Evolutionary conservation across 352 stramenopile species (phyloP).

Genomic region (Phytophthora fragariae): DNA sequence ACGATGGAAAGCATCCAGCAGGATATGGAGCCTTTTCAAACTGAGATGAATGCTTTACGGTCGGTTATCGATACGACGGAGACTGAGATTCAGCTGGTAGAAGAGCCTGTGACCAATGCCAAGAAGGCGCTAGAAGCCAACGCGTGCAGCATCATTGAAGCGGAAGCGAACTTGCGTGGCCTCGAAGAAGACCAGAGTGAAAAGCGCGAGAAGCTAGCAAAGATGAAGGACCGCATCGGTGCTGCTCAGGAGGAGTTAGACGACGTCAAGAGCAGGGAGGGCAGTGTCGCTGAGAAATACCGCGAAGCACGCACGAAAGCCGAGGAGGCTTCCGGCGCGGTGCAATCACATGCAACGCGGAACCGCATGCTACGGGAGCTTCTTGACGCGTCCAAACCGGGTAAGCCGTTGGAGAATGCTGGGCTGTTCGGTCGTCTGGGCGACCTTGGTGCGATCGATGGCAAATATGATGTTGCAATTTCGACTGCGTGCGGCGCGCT

Average conservation of each 20-base stretch:
- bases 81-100: constrained; percentile 82
- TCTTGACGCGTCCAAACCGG: constrained; percentile 91
- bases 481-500: constrained; percentile 97
- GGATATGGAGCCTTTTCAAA: constrained; percentile 81
- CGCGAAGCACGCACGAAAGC: constrained; percentile 78
- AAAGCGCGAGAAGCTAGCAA: constrained; percentile 60
- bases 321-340: constrained; percentile 71
- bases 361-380: constrained; percentile 91
- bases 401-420: constrained; percentile 91
- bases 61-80: constrained; percentile 84
- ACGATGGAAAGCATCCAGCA: constrained; percentile 81
- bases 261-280: constrained; percentile 58
- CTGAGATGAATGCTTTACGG: constrained; percentile 72
- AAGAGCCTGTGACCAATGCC: constrained; percentile 74
- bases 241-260: constrained; percentile 87
- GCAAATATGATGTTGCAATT: constrained; percentile 98
- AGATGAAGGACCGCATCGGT: constrained; percentile 79
- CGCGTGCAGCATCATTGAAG: constrained; percentile 57
- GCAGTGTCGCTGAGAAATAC: constrained; percentile 62
- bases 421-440: constrained; percentile 97
- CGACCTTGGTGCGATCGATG: constrained; percentile 96
- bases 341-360: constrained; percentile 74
- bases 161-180: constrained; percentile 64
- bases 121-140: constrained; percentile 86
- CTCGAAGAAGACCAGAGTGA: constrained; percentile 67